Evolutionary conservation across 257 asterid genomes (phyloP).

Genomic region (Solanum dulcamara): DNA sequence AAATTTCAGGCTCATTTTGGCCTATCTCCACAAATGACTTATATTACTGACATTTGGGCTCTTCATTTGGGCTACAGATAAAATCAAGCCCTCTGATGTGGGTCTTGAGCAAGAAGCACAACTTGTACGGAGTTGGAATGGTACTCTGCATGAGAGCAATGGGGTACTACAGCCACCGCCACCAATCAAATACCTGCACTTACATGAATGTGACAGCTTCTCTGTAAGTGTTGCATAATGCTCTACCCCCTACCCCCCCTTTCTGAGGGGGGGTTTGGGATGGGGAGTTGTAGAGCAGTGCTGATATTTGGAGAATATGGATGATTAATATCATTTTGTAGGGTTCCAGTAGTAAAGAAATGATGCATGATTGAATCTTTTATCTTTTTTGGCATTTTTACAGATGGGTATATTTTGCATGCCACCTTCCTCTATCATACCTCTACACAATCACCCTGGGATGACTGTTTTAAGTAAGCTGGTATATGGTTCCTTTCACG

Average conservation of each 20-base stretch:
- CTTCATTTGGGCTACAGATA: slow-evolving; percentile 41
- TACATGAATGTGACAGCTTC: slow-evolving; percentile 84
- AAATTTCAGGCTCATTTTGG: background rate
- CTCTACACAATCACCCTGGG: slow-evolving; percentile 99
- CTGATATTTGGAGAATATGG: background rate
- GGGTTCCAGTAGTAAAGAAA: background rate
- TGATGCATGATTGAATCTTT: background rate
- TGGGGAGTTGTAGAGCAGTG: background rate
- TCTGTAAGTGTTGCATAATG: slow-evolving; percentile 46
- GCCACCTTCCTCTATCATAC: slow-evolving; percentile 94
- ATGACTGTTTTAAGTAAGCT: slow-evolving; percentile 99
- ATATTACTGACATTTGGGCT: background rate
- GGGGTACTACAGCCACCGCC: slow-evolving; percentile 43
- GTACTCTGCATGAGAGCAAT: slow-evolving; percentile 38
- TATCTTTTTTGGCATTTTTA: slow-evolving; percentile 1
- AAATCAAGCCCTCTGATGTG: slow-evolving; percentile 97
- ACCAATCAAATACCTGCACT: slow-evolving; percentile 69
- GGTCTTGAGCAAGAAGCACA: slow-evolving; percentile 98
- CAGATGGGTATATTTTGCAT: slow-evolving; percentile 98
- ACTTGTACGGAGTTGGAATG: slow-evolving; percentile 64
- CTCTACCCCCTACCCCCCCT: background rate
- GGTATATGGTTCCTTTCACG: slow-evolving; percentile 75
- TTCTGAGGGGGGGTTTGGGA: background rate
- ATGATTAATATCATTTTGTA: background rate
- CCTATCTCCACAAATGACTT: background rate